Evolutionary conservation across 2,329 filamentous ascomycete species (phyloP), one percentile per base, ranked within the genome.

Genomic region (Penicillium polonicum): DNA sequence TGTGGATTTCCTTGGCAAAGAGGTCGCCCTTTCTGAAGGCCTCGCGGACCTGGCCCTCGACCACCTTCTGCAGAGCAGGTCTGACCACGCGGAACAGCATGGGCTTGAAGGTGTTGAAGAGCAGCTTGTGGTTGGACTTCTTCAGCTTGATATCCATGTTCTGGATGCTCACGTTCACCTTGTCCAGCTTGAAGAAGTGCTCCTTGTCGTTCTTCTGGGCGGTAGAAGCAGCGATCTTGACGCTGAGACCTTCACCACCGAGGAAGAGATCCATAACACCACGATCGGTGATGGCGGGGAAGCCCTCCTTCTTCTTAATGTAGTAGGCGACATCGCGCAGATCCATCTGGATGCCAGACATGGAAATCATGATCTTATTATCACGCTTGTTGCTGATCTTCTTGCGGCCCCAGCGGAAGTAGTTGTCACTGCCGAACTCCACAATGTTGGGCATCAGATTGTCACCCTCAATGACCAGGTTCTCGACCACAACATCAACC

Each of bases 171-270:
- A 96, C 90, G 41, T 89, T 82, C 3, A 96, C 89, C 75, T 89
- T 92, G 71, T 96, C 91, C 60, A 97, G 84, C 84, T 96, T 97
- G 85, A 97, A 93, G 78, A 96, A 94, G 74, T 94, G 87, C 68
- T 90, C 85, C 29, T 82, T 80, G 69, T 96, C 92, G 21, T 80
- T 82, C 72, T 88, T 85, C 52, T 93, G 87, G 3, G 91, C 88
- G 46, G 88, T 92, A 56, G 92, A 90, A 66, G 96, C 83, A 72
- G 91, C 90, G 71, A 97, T 86, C 76, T 92, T 92, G 84, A 97
- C 96, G 69, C 88, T 89, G 74, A 99, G 88, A 36, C 94, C 94
- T 43, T 89, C 85, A 33, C 92, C 94, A 27, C 89, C 90, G 54
- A 99, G 84, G 70, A 92, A 85, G 68, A 99, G 87, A 72, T 97